A percentile compares a stretch with the other conserved stretches of the same genome.
Evolutionary conservation across 352 stramenopile genomes (phyloP).

Genomic region (Pythium biforme): DNA sequence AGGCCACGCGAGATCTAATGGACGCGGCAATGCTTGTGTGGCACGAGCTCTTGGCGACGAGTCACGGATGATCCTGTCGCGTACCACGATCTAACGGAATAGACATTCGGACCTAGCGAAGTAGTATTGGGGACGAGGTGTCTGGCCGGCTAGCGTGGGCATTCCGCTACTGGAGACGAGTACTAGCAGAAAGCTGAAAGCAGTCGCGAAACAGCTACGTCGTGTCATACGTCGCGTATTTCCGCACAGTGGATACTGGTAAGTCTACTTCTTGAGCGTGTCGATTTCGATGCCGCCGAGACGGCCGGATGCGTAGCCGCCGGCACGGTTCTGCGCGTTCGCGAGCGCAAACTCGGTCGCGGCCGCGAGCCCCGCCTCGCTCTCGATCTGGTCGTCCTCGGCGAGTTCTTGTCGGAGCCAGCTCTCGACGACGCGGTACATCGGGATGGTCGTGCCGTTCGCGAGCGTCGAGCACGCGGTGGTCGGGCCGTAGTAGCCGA

Average conservation of each 20-base stretch:
- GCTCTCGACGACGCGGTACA: conserved; percentile 90
- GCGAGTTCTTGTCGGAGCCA: conserved; percentile 93
- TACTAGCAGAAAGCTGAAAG: no score
- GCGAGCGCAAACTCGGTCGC: conserved; percentile 45
- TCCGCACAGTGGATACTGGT: no score
- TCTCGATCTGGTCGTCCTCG: conserved; percentile 69
- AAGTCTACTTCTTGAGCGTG: conserved; percentile 19
- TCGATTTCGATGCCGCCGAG: conserved; percentile 61
- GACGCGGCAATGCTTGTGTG: conserved; percentile 2
- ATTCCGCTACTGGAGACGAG: background rate
- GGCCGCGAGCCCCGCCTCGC: conserved; percentile 44
- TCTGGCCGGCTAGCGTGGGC: background rate
- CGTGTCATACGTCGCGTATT: background rate
- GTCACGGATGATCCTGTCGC: background rate
- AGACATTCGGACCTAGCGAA: background rate
- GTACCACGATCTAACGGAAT: background rate
- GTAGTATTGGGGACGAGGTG: background rate
- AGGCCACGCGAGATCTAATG: background rate
- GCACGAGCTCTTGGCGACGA: conserved; percentile 1
- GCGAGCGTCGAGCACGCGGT: conserved; percentile 64
- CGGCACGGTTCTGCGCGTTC: conserved; percentile 75
- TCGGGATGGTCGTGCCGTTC: conserved; percentile 67
- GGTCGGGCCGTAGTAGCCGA: conserved; percentile 63
- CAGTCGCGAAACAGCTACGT: background rate
- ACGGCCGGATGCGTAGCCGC: conserved; percentile 67